phyloP scores from a whole-genome alignment of 805 yeast genomes.

The Yarrowia sp. region DNA sequence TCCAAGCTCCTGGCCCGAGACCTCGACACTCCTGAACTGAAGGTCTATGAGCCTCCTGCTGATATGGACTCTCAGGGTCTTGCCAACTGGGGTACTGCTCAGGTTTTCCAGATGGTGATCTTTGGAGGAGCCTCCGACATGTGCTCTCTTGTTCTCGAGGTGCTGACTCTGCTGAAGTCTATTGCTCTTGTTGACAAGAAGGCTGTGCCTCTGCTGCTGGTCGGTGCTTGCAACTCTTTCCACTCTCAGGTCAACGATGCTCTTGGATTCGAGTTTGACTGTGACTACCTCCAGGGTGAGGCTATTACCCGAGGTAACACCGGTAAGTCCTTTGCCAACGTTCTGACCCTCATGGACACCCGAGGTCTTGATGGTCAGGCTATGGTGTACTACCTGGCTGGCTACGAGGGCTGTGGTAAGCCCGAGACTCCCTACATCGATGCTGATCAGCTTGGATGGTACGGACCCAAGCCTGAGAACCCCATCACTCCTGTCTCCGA shows the following conservation, averaged over 20 bases:
- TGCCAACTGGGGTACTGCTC: not conserved
- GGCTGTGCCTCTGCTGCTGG: not conserved
- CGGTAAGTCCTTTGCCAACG: constrained; percentile 45
- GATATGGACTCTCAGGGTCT: not conserved
- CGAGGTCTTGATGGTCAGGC: constrained; percentile 55
- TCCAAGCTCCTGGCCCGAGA: too few relatives aligned
- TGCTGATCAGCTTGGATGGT: constrained; percentile 40
- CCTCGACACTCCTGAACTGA: too few relatives aligned
- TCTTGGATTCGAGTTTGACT: not conserved
- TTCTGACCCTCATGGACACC: constrained; percentile 53
- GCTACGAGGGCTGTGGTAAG: constrained; percentile 48
- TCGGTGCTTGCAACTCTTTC: not conserved
- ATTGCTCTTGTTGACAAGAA: not conserved
- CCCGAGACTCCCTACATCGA: constrained; percentile 49
- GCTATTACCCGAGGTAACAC: not conserved
- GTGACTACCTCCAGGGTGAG: constrained; percentile 1
- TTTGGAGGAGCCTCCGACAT: not conserved
- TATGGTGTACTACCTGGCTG: constrained; percentile 52
- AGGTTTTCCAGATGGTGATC: not conserved
- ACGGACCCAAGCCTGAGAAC: constrained; percentile 46
- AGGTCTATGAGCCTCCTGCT: too few relatives aligned
- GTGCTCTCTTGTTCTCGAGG: not conserved
- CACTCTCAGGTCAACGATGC: not conserved
- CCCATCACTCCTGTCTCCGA: constrained; percentile 21
- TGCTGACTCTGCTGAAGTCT: not conserved